Base-by-base conservation (phyloP, 164 flowering plant genomes). In the Akebia trifoliata region DNA sequence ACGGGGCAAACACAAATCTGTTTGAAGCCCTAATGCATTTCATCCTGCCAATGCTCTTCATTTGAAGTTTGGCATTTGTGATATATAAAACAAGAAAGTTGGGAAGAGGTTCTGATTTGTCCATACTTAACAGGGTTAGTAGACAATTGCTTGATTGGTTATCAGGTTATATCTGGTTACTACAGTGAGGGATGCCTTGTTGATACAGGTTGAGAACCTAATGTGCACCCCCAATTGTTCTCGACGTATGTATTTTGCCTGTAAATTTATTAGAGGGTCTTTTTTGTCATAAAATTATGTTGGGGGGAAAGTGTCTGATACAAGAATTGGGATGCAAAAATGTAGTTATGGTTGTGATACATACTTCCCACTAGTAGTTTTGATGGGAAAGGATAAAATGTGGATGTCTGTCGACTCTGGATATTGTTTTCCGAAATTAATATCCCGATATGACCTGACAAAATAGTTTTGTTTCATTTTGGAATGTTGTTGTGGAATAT, bases 181-280 rank as follows among this genome's bases (percentile, higher is more conserved):
- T 1, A 25, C 11, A 18, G 22, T 10, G 18, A 22, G 4, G 17
- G 6, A 0, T 6, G 17, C 37, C 2, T 4, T 2, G 14, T 0
- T 29, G 32, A 4, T 29, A n/a, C 10, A 30, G 20, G 15, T 46
- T 34, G 21, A 8, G 36, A 18, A 34, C 30, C 3, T 51, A 8
- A 11, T 12, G 1, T 20, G n/a, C 2, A 44, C 14, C 55, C 56
- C 24, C 46, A 26, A 28, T 14, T 11, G 3, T 25, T 26, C 17
- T 38, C n/a, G 8, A 38, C 8, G 30, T 35, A 43, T 59, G 25
- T 48, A 26, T 21, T 48, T 8, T 21, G 17, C 48, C 46, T 48
- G 62, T 59, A 48, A 32, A 59, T 46, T 48, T 7, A 35, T 37
- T 59, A 12, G 15, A 24, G 14, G 42, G 25, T 11, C 3, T 18